phyloP scores from a whole-genome alignment of 2,329 filamentous ascomycete species.

The Diaporthe batatas region DNA sequence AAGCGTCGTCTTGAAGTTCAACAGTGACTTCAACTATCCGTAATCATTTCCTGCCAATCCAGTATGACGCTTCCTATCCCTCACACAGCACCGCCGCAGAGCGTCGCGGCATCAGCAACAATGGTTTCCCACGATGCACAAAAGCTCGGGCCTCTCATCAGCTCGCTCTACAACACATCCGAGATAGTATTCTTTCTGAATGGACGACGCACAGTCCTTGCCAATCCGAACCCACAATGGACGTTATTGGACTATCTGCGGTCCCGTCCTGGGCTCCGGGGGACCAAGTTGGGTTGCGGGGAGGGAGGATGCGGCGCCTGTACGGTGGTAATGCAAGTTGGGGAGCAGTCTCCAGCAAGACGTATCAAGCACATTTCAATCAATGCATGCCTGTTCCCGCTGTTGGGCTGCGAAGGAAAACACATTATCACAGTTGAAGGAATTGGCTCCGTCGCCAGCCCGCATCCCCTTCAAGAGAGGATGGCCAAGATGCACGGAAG shows the following conservation, averaged over 20 bases:
- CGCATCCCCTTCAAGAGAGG: constrained; percentile 90
- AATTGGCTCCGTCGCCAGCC: constrained; percentile 86
- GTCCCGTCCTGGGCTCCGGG: constrained; percentile 16
- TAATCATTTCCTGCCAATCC: background rate
- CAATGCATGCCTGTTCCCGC: constrained; percentile 93
- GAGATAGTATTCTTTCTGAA: constrained; percentile 22
- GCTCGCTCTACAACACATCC: background rate
- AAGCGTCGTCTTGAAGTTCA: background rate
- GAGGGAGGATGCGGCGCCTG: constrained; percentile 98
- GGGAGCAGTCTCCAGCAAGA: constrained; percentile 84
- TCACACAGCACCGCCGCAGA: background rate
- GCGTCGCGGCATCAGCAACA: background rate
- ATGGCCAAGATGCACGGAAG: constrained; percentile 93
- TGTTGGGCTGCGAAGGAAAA: constrained; percentile 94
- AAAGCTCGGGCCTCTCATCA: constrained; percentile 4
- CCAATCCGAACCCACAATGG: constrained; percentile 32
- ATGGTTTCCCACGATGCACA: background rate
- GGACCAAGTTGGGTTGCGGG: constrained; percentile 74
- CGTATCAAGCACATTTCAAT: constrained; percentile 95
- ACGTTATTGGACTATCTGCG: constrained; percentile 32
- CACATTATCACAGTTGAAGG: constrained; percentile 98
- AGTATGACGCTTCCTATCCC: constrained; percentile 6
- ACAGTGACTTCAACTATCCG: background rate
- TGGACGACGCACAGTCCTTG: constrained; percentile 18
- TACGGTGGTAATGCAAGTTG: constrained; percentile 90